Percentiles rank a stretch among this genome's conserved stretches.
Conservation (phyloP, 2,329 filamentous ascomycete species). For the Claviceps spartinae region DNA sequence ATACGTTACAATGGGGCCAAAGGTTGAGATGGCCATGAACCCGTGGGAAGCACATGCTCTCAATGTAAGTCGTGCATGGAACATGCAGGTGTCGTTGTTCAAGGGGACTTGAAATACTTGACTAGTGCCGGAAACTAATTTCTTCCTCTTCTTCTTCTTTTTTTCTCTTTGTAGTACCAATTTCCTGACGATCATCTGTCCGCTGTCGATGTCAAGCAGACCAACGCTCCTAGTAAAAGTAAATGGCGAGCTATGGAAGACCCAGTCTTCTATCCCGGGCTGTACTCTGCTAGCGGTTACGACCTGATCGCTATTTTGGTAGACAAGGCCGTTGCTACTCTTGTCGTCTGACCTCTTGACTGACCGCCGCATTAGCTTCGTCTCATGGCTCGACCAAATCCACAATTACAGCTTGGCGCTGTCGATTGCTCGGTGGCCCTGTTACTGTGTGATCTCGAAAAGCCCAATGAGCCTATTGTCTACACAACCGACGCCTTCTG, state of each 20-base stretch:
- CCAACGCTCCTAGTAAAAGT: not conserved
- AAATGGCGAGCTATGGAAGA: constrained; percentile 22
- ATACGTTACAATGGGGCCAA: constrained; percentile 1
- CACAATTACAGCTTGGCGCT: constrained; percentile 64
- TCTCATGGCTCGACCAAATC: constrained; percentile 56
- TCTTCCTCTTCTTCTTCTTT: not conserved
- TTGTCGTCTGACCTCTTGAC: not conserved
- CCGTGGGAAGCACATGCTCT: constrained; percentile 23
- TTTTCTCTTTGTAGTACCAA: constrained; percentile 7
- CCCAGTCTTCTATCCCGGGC: constrained; percentile 39
- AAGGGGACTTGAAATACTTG: not conserved
- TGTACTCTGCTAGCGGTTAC: constrained; percentile 41
- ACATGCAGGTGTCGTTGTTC: not conserved
- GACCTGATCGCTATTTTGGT: constrained; percentile 44
- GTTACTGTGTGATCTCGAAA: constrained; percentile 64
- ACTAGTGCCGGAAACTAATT: not conserved
- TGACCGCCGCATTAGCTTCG: constrained; percentile 28
- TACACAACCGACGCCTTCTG: constrained; percentile 75
- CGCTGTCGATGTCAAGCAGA: not conserved
- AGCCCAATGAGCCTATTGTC: constrained; percentile 64
- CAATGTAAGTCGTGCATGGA: constrained; percentile 14
- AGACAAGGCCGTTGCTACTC: constrained; percentile 11
- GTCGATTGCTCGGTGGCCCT: constrained; percentile 78
- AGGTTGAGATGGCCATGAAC: constrained; percentile 14
- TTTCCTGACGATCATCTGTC: constrained; percentile 6